phyloP scores from a whole-genome alignment of 2,329 filamentous ascomycete species.

The Cyanodermella asteris region DNA sequence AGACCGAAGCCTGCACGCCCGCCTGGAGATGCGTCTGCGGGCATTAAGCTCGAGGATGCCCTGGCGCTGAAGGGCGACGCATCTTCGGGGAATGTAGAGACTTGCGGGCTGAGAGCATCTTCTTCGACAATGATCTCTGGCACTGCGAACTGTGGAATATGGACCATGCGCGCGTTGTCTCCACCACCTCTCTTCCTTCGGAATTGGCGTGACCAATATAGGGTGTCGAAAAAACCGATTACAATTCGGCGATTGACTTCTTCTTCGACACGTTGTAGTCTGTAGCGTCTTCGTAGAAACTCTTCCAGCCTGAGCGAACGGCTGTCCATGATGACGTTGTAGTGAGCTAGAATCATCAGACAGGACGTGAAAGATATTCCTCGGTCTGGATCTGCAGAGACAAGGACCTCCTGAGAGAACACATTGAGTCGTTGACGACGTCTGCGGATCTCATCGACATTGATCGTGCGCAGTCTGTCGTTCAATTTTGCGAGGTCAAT shows the following conservation, averaged over 20 bases:
- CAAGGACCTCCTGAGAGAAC: conserved; percentile 94
- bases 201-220: conserved; percentile 69
- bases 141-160: conserved; percentile 56
- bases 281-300: conserved; percentile 71
- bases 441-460: conserved; percentile 50
- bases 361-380: conserved; percentile 85
- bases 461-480: conserved; percentile 47
- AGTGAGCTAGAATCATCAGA: conserved; percentile 88
- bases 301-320: conserved; percentile 91
- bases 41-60: conserved; percentile 1
- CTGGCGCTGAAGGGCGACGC: conserved; percentile 6
- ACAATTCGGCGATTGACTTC: conserved; percentile 79
- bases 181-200: conserved; percentile 52
- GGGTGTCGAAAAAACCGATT: conserved; percentile 85
- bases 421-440: conserved; percentile 64
- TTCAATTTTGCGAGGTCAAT: conserved; percentile 61
- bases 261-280: conserved; percentile 84
- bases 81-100: conserved; percentile 12
- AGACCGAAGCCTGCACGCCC: no score
- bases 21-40: no score
- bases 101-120: conserved; percentile 18
- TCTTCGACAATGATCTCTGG: conserved; percentile 84
- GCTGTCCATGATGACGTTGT: conserved; percentile 96
- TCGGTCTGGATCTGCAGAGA: conserved; percentile 70
- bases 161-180: conserved; percentile 52